A percentile compares a stretch with the other conserved stretches of the same genome.
Evolutionary conservation across 163 green algal species (phyloP).

Genomic region (Trebouxia gelatinosa): DNA sequence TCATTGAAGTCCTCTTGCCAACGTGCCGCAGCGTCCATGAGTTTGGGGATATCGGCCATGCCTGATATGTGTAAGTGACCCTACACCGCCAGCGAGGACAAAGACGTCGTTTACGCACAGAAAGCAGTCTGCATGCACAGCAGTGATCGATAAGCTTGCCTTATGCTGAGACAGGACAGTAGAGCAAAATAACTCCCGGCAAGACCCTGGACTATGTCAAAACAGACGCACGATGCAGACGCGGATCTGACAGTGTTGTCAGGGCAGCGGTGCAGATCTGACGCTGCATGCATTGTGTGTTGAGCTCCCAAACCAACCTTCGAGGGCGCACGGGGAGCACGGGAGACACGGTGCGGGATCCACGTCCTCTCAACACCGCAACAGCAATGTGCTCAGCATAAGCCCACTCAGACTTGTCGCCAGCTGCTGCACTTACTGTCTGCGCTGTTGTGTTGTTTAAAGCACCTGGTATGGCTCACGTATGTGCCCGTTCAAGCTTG

Average conservation of each 20-base stretch:
- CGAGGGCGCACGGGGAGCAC: not conserved
- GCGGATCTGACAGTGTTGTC: too few species aligned
- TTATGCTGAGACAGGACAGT: not conserved
- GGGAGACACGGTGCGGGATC: not conserved
- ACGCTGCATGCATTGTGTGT: too few species aligned
- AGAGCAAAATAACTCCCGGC: not conserved
- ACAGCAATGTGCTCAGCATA: not conserved
- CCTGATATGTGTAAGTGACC: not conserved
- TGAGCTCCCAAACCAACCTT: not conserved
- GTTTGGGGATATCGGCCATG: constrained; percentile 13
- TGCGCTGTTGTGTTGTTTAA: too few species aligned
- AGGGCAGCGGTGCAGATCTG: too few species aligned
- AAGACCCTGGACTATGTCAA: not conserved
- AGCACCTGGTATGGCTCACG: not conserved
- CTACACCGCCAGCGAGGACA: too few species aligned
- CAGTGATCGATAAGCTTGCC: not conserved
- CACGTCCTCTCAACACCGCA: not conserved
- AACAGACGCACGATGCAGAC: not conserved
- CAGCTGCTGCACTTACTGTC: too few species aligned
- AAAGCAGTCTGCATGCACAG: not conserved
- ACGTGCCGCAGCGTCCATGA: not conserved
- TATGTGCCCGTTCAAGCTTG: not conserved
- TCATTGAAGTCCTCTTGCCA: not conserved
- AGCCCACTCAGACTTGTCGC: not conserved
- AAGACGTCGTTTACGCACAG: too few species aligned